Evolutionary conservation across 768 basidiomycete species (phyloP).

Genomic region (Holtermanniella nyarrowii): DNA sequence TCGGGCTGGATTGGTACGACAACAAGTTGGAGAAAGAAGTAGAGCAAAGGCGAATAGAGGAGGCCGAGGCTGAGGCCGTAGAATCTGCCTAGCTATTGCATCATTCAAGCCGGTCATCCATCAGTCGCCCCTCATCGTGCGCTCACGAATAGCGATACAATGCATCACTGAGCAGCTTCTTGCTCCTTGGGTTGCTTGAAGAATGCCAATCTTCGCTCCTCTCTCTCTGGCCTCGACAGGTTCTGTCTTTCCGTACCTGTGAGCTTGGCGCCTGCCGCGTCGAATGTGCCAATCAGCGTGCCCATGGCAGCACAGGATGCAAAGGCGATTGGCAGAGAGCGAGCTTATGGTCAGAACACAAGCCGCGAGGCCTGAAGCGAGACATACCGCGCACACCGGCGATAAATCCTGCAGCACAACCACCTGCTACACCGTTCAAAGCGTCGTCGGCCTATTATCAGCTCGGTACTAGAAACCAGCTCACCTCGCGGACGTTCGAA

Average conservation of each 20-base stretch:
- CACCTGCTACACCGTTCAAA: conserved; percentile 71
- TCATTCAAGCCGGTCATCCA: too few relatives aligned
- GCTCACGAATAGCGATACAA: background rate
- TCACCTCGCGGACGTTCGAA: conserved; percentile 61
- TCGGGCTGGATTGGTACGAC: conserved; percentile 11
- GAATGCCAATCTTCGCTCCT: conserved; percentile 66
- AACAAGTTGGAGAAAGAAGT: background rate
- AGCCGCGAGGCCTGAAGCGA: background rate
- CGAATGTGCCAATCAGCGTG: conserved; percentile 67
- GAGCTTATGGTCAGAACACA: conserved; percentile 46
- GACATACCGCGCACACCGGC: conserved; percentile 69
- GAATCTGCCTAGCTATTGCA: too few relatives aligned
- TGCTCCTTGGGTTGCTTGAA: conserved; percentile 54
- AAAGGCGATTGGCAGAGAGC: conserved; percentile 71
- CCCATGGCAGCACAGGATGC: conserved; percentile 70
- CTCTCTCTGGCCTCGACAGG: conserved; percentile 42
- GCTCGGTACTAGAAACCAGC: conserved; percentile 6
- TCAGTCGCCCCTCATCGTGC: background rate
- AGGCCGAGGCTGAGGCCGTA: too few relatives aligned
- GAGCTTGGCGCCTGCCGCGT: conserved; percentile 57
- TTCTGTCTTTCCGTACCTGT: conserved; percentile 31
- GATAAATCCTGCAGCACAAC: conserved; percentile 86
- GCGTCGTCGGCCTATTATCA: conserved; percentile 51
- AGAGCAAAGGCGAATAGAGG: background rate
- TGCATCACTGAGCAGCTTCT: conserved; percentile 1